Conservation (phyloP, 495 filamentous ascomycete species). For the Filosporella fistucella region DNA sequence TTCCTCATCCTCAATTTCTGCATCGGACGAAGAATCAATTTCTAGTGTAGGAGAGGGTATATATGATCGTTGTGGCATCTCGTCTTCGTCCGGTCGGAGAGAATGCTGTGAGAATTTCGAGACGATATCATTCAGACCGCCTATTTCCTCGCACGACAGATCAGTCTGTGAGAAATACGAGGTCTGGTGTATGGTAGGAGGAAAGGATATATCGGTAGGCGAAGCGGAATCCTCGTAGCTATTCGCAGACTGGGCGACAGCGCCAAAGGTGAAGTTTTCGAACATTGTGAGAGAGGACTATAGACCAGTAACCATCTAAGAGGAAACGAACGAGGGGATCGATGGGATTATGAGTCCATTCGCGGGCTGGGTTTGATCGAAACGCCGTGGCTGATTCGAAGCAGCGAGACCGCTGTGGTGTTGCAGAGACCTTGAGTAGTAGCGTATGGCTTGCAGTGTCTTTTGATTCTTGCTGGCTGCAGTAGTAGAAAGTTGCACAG, state of each 20-base stretch:
- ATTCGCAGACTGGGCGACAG: constrained; percentile 8
- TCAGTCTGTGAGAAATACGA: not conserved
- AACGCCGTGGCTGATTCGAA: constrained; percentile 20
- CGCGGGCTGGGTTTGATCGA: constrained; percentile 5
- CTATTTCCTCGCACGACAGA: too few relatives aligned
- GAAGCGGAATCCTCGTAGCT: constrained; percentile 6
- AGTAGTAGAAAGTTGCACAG: too few relatives aligned
- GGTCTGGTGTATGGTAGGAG: not conserved
- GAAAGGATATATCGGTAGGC: constrained; percentile 15
- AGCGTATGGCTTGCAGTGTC: too few relatives aligned
- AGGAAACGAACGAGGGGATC: constrained; percentile 4
- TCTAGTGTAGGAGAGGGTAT: constrained; percentile 5
- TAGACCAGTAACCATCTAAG: not conserved
- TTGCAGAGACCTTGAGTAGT: too few relatives aligned
- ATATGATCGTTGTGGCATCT: constrained; percentile 4
- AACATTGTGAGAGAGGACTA: constrained; percentile 13
- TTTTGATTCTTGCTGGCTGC: too few relatives aligned
- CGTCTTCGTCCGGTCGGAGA: constrained; percentile 11
- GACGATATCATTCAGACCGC: constrained; percentile 12
- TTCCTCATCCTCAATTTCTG: constrained; percentile 5
- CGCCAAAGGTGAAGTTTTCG: constrained; percentile 21
- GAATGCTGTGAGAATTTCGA: constrained; percentile 10
- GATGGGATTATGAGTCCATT: constrained; percentile 17
- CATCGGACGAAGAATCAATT: not conserved
- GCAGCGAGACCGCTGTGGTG: not conserved